Conservation (phyloP, 345 rosid genomes). For the Eucalyptus erythrocorys region DNA sequence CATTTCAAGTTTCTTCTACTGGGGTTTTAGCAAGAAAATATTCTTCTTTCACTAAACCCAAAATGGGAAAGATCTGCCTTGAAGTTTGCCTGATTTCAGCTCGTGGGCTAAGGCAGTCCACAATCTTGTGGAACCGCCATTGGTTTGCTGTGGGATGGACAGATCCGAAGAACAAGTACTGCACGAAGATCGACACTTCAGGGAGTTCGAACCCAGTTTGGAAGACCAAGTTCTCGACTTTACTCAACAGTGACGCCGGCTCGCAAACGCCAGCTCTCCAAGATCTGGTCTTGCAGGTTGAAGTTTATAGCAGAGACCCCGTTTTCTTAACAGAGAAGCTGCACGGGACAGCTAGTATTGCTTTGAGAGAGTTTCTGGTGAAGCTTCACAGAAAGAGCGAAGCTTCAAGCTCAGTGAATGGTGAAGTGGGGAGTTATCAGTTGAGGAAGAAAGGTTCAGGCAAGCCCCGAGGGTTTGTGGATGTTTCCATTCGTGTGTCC, state of each 20-base stretch:
- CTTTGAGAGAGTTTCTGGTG: conserved; percentile 52
- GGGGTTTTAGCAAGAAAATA: neutral
- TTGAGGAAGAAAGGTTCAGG: conserved; percentile 50
- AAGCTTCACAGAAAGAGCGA: conserved; percentile 22
- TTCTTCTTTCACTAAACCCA: neutral
- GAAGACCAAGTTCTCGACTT: conserved; percentile 67
- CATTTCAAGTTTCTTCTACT: neutral
- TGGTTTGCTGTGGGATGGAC: conserved; percentile 95
- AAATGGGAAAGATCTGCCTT: conserved; percentile 61
- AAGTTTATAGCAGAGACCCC: conserved; percentile 82
- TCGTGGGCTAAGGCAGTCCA: conserved; percentile 49
- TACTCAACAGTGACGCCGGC: conserved; percentile 38
- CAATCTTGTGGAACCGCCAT: conserved; percentile 61
- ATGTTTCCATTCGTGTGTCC: conserved; percentile 53
- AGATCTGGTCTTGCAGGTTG: conserved; percentile 32
- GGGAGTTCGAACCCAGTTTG: conserved; percentile 64
- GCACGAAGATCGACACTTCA: conserved; percentile 64
- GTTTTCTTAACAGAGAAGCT: conserved; percentile 73
- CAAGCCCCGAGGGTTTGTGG: conserved; percentile 71
- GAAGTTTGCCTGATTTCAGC: conserved; percentile 76
- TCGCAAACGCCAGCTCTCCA: neutral
- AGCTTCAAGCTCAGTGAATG: conserved; percentile 10
- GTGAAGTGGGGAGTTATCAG: conserved; percentile 78
- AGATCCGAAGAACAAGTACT: conserved; percentile 74
- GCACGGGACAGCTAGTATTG: conserved; percentile 61